Evolutionary conservation across 1,139 yeast genomes (phyloP).

Genomic region (Zhuliangozyma parablackwelliae): DNA sequence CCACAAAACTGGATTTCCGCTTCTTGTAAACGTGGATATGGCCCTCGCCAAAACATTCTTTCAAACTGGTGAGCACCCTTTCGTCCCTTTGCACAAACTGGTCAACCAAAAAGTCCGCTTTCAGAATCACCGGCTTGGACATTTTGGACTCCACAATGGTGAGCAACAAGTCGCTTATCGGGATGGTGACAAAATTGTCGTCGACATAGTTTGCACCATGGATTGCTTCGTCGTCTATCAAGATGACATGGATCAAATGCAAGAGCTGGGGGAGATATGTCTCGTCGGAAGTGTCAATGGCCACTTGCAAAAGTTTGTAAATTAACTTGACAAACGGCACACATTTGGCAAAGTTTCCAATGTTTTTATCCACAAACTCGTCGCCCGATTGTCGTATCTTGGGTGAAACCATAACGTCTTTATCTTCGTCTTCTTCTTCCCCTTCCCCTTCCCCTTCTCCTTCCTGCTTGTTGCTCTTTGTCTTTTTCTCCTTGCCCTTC

Average conservation of each 20-base stretch:
- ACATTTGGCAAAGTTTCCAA: conserved; percentile 54
- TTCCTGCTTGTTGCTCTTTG: conserved; percentile 18
- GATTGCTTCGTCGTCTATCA: conserved; percentile 49
- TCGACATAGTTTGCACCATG: conserved; percentile 37
- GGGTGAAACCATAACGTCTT: conserved; percentile 32
- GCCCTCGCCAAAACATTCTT: conserved; percentile 55
- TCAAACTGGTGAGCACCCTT: conserved; percentile 46
- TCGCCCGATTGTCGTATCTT: conserved; percentile 31
- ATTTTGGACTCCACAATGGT: conserved; percentile 47
- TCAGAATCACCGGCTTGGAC: conserved; percentile 44
- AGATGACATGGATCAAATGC: conserved; percentile 63
- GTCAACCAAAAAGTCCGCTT: conserved; percentile 56
- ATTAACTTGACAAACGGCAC: conserved; percentile 51
- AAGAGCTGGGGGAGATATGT: conserved; percentile 55
- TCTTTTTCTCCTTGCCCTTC: no score
- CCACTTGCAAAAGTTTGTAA: conserved; percentile 50
- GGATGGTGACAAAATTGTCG: conserved; percentile 46
- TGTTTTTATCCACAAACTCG: conserved; percentile 27
- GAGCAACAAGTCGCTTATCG: conserved; percentile 53
- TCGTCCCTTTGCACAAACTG: conserved; percentile 44
- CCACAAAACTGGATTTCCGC: conserved; percentile 21
- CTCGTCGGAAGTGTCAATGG: conserved; percentile 49
- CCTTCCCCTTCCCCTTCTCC: conserved; percentile 11
- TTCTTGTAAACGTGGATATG: conserved; percentile 41
- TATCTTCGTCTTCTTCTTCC: conserved; percentile 12